Base-by-base conservation (phyloP, 345 rosid species). In the Conringia planisiliqua region DNA sequence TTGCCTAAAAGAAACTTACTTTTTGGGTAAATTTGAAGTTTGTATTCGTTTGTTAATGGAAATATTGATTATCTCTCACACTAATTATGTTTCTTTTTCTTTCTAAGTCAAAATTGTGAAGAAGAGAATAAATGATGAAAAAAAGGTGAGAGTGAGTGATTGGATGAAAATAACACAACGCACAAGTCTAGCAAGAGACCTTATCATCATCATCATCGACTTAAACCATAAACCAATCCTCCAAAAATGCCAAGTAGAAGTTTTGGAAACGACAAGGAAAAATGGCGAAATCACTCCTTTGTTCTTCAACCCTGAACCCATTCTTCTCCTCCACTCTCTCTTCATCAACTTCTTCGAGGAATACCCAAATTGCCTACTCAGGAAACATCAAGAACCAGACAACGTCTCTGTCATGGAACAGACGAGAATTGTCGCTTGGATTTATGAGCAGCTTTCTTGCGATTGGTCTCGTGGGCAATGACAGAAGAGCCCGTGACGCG, bases 361-460 rank as follows among this genome's bases (percentile, higher is more conserved):
- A 57, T 24, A 64, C 0, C 61, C 67, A 64, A 63, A 38, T 77
- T 47, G 86, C 88, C 32, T 70, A 44, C 35, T 72, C 67, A 12
- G 86, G 84, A 57, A 77, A 56, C 72, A 44, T 0, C 68, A 71
- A 57, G 74, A 78, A 57, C 73, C 77, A 78, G 47, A 40, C 74
- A 65, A 44, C 78, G 24, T 29, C 79, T 35, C 82, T 86, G 42
- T 51, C 56, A 18, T 51, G 81, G 42, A 81, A 76, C 57, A 89
- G 82, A 73, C 82, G 98, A 71, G 82, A 82, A 36, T 48, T 90
- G 27, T 84, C 92, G 0, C 42, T 86, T 58, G 62, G 87, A 68
- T 79, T 90, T 65, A 56, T 93, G 48, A 44, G 86, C 57, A 73
- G 87, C 65, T 72, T 85, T 30, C 82, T 79, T 14, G 86, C 83